Evolutionary conservation across 108 stramenopile species (phyloP).

Genomic region (Seminavis robusta): DNA sequence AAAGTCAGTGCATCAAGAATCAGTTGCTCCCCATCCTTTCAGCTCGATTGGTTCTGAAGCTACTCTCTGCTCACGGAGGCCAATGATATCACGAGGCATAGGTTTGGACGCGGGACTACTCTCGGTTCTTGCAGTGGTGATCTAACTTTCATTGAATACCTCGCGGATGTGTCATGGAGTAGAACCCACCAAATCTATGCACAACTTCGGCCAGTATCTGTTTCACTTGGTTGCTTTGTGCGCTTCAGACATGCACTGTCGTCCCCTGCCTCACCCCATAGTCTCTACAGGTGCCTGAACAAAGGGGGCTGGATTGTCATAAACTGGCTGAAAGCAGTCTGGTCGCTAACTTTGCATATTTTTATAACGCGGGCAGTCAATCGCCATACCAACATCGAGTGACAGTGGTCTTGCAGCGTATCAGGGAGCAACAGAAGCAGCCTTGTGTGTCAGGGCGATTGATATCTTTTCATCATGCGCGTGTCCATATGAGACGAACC

Average conservation of each 20-base stretch:
- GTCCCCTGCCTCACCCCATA: conserved; percentile 18
- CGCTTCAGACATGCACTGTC: conserved; percentile 1
- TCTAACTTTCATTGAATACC: conserved; percentile 15
- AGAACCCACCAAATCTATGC: conserved; percentile 30
- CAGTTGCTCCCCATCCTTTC: too few relatives aligned
- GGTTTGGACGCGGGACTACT: conserved; percentile 4
- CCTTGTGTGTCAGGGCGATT: not conserved
- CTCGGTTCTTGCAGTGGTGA: conserved; percentile 6
- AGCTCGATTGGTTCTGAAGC: too few relatives aligned
- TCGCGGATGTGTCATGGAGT: conserved; percentile 2
- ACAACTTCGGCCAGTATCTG: conserved; percentile 3
- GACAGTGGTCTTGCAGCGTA: conserved; percentile 3
- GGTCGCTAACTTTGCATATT: conserved; percentile 3
- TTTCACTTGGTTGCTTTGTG: not conserved
- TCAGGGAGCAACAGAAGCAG: not conserved
- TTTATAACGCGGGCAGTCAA: conserved; percentile 7
- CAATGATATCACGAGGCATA: conserved; percentile 26
- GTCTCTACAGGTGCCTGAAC: conserved; percentile 4
- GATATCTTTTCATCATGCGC: too few relatives aligned
- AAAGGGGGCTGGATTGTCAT: conserved; percentile 2
- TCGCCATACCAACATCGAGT: too few relatives aligned
- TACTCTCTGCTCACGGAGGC: conserved; percentile 32
- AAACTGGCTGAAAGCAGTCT: conserved; percentile 3
- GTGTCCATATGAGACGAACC: too few relatives aligned
- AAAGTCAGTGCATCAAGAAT: too few relatives aligned